Evolutionary conservation across 306 rosid species (phyloP).

Genomic region (Cicer chorassanicum): DNA sequence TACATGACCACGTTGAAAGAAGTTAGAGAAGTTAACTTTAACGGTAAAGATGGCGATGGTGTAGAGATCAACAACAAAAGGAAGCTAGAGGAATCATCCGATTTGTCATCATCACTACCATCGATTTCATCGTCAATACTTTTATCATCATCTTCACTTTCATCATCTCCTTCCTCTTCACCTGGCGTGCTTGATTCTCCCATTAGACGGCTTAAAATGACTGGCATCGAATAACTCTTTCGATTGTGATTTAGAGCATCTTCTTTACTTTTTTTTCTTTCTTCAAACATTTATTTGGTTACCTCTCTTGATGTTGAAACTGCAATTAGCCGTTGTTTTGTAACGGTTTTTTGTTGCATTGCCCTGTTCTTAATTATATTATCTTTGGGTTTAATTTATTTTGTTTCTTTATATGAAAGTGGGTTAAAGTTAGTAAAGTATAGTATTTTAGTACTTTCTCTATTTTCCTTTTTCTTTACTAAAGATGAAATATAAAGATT

Average conservation of each 20-base stretch:
- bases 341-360: constrained; percentile 69
- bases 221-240: constrained; percentile 48
- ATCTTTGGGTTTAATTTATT: constrained; percentile 43
- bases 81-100: constrained; percentile 61
- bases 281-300: constrained; percentile 16
- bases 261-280: not conserved
- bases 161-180: constrained; percentile 57
- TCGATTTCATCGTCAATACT: constrained; percentile 41
- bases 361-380: constrained; percentile 17
- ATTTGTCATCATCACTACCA: constrained; percentile 61
- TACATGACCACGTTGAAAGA: constrained; percentile 61
- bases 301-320: constrained; percentile 39
- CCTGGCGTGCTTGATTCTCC: constrained; percentile 66
- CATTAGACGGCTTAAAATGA: constrained; percentile 80
- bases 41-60: not conserved
- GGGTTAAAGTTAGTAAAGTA: constrained; percentile 36
- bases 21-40: constrained; percentile 32
- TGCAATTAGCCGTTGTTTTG: constrained; percentile 64
- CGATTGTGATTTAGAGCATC: not conserved
- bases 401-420: constrained; percentile 52
- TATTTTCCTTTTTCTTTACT: not conserved
- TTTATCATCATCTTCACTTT: constrained; percentile 42
- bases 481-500: constrained; percentile 32
- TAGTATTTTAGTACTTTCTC: not conserved
- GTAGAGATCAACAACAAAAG: constrained; percentile 71